Conservation (phyloP, 1,139 yeast genomes). For the Meyerozyma athensensis region DNA sequence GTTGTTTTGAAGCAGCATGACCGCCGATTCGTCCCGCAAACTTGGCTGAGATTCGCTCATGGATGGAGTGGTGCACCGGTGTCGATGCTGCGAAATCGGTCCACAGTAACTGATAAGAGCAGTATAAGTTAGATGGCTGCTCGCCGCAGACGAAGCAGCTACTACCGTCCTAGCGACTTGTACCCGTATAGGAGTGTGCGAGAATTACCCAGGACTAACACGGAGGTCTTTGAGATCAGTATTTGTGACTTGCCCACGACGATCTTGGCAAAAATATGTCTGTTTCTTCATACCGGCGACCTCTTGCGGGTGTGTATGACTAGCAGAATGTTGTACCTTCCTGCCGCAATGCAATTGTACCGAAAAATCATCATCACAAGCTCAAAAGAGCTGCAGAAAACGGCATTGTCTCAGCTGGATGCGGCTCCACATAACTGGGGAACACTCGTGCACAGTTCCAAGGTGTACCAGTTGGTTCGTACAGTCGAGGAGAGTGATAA, state of each 20-base stretch:
- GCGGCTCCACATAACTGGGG: slow-evolving; percentile 14
- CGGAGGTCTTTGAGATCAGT: too few species aligned
- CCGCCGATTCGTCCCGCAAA: neutral
- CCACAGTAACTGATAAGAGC: neutral
- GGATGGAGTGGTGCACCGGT: neutral
- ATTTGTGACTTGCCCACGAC: slow-evolving; percentile 10
- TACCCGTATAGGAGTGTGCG: neutral
- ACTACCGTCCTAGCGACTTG: neutral
- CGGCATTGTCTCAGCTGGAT: slow-evolving; percentile 9
- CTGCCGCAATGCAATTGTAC: slow-evolving; percentile 17
- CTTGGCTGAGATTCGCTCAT: neutral
- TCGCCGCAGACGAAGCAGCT: neutral
- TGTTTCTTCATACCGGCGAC: slow-evolving; percentile 14
- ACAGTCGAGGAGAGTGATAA: slow-evolving; percentile 11
- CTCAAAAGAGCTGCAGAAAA: slow-evolving; percentile 9
- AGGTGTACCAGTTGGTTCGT: slow-evolving; percentile 10
- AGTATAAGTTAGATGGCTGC: neutral
- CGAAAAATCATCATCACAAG: slow-evolving; percentile 15
- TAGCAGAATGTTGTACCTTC: slow-evolving; percentile 15
- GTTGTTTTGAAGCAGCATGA: slow-evolving; percentile 2
- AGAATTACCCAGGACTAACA: neutral
- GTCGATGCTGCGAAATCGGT: neutral
- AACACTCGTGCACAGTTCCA: slow-evolving; percentile 13
- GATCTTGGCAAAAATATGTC: slow-evolving; percentile 10
- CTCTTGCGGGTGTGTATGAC: slow-evolving; percentile 14